phyloP scores from a whole-genome alignment of 208 protist species.

The Trypanosoma rangeli region DNA sequence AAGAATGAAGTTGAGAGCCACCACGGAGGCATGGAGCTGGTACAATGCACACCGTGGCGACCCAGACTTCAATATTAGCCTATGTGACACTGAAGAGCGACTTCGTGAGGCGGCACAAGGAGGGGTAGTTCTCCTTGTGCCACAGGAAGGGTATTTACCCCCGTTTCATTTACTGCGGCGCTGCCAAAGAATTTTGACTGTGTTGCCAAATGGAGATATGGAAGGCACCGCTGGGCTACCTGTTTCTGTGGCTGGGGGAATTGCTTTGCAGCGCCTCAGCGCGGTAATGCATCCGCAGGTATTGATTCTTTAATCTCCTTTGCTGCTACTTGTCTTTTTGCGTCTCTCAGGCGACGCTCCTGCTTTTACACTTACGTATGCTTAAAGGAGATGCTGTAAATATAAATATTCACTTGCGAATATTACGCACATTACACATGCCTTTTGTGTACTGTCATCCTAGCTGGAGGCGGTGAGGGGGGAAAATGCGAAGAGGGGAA shows the following conservation, averaged over 20 bases:
- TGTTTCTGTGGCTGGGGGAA: slow-evolving; percentile 74
- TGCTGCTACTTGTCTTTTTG: background rate
- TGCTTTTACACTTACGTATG: background rate
- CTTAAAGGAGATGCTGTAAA: background rate
- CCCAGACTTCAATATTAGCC: slow-evolving; percentile 17
- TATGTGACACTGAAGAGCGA: slow-evolving; percentile 51
- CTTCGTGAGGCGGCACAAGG: slow-evolving; percentile 27
- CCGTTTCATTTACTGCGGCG: slow-evolving; percentile 53
- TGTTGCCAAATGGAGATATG: slow-evolving; percentile 35
- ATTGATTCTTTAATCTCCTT: slow-evolving; percentile 25
- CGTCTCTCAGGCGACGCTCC: background rate
- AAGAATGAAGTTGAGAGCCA: background rate
- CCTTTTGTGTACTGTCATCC: background rate
- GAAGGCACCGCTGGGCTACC: slow-evolving; percentile 48
- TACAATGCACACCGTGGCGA: slow-evolving; percentile 30
- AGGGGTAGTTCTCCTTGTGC: slow-evolving; percentile 68
- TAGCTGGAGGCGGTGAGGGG: too few relatives aligned
- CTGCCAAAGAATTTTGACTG: slow-evolving; percentile 54
- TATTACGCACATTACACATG: background rate
- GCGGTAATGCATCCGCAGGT: slow-evolving; percentile 69
- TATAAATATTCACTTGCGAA: slow-evolving; percentile 2
- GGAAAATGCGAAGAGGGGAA: too few relatives aligned
- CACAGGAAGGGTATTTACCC: slow-evolving; percentile 81
- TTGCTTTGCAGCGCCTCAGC: slow-evolving; percentile 82
- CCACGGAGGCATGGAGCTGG: slow-evolving; percentile 34